A percentile compares a stretch with the other conserved stretches of the same genome.
phyloP scores from a whole-genome alignment of 176 grass and related monocot genomes.

The Triticum monococcum region DNA sequence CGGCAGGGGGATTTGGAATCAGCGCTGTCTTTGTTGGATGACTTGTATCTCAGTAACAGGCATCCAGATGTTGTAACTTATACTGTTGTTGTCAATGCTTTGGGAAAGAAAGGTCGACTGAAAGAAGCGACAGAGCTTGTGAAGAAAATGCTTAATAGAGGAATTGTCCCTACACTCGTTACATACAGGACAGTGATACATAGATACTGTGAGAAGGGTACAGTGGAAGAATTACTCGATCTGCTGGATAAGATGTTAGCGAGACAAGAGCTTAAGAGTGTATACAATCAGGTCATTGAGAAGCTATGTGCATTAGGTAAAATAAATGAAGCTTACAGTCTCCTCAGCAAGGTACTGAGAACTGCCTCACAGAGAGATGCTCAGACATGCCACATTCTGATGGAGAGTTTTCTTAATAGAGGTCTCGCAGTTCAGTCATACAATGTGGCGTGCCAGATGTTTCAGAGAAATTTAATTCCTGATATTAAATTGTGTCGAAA shows the following conservation, averaged over 20 bases:
- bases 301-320: constrained; percentile 80
- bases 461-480: constrained; percentile 75
- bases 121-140: constrained; percentile 77
- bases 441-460: constrained; percentile 81
- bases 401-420: constrained; percentile 67
- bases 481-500: constrained; percentile 72
- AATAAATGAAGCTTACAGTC: constrained; percentile 66
- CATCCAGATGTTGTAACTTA: constrained; percentile 93
- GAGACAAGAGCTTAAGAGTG: constrained; percentile 56
- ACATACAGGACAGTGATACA: constrained; percentile 94
- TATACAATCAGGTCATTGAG: constrained; percentile 88
- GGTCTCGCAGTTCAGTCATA: constrained; percentile 59
- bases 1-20: constrained; percentile 72
- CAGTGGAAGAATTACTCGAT: constrained; percentile 68
- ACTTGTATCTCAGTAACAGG: constrained; percentile 92
- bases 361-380: constrained; percentile 80
- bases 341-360: constrained; percentile 75
- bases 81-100: constrained; percentile 76
- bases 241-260: constrained; percentile 79
- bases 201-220: constrained; percentile 70
- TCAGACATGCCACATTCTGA: constrained; percentile 74
- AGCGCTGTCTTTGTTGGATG: constrained; percentile 83
- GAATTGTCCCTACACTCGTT: constrained; percentile 74
- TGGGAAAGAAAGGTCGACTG: constrained; percentile 76
- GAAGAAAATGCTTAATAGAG: constrained; percentile 86